Evolutionary conservation across 805 yeast genomes (phyloP).

Genomic region (Candida broadrunensis): DNA sequence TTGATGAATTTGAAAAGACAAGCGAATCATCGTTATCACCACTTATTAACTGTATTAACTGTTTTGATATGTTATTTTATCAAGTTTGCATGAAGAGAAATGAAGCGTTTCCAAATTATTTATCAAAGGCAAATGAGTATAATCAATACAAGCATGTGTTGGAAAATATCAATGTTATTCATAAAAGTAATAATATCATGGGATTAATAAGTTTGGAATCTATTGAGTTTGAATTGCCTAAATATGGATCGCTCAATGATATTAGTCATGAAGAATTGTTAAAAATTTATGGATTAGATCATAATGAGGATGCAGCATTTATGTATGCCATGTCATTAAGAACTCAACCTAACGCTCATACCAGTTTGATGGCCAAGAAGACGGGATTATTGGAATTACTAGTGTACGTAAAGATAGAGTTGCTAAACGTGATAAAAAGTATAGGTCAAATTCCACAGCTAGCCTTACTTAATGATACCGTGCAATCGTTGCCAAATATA

Average conservation of each 20-base stretch:
- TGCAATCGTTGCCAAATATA: constrained; percentile 8
- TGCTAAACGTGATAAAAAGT: not conserved
- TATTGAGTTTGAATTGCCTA: not conserved
- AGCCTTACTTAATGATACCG: not conserved
- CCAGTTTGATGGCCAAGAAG: not conserved
- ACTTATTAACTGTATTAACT: constrained; percentile 13
- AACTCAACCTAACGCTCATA: not conserved
- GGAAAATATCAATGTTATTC: not conserved
- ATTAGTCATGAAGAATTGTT: not conserved
- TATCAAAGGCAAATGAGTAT: not conserved
- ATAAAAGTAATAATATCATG: not conserved
- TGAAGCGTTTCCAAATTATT: not conserved
- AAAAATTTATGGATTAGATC: not conserved
- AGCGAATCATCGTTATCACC: constrained; percentile 26
- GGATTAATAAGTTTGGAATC: not conserved
- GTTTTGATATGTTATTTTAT: constrained; percentile 14
- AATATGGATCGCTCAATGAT: not conserved
- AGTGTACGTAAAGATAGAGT: not conserved
- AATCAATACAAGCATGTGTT: not conserved
- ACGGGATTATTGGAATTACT: not conserved
- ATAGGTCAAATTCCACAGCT: not conserved
- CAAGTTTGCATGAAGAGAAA: constrained; percentile 4
- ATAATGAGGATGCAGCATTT: not conserved
- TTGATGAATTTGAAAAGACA: constrained; percentile 46
- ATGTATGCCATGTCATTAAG: not conserved